A percentile compares a stretch with the other conserved stretches of the same genome.
Evolutionary conservation across 495 filamentous ascomycete genomes (phyloP).

Genomic region (Penicillium nucicola): DNA sequence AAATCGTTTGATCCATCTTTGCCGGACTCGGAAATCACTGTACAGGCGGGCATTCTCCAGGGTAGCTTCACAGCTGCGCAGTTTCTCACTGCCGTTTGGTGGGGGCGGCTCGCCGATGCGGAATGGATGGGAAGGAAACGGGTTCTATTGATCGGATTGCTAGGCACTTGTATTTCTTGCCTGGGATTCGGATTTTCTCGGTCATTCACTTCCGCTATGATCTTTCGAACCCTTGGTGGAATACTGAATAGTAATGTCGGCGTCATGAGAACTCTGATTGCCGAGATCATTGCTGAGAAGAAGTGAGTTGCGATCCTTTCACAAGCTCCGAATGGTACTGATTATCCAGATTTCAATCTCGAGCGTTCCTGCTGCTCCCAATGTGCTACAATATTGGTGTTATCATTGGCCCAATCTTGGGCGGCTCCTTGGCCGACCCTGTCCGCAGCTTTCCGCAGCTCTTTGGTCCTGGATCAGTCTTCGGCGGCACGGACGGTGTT

Average conservation of each 20-base stretch:
- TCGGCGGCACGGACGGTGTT: constrained; percentile 50
- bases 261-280: constrained; percentile 79
- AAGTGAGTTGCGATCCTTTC: constrained; percentile 29
- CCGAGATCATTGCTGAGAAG: constrained; percentile 71
- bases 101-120: constrained; percentile 73
- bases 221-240: constrained; percentile 73
- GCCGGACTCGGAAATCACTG: constrained; percentile 64
- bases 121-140: constrained; percentile 69
- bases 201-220: constrained; percentile 61
- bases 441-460: constrained; percentile 58
- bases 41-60: constrained; percentile 72
- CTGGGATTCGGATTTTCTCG: constrained; percentile 78
- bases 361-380: constrained; percentile 77
- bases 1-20: constrained; percentile 63
- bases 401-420: constrained; percentile 61
- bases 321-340: background rate
- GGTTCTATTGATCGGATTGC: constrained; percentile 70
- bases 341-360: constrained; percentile 56
- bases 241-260: constrained; percentile 78
- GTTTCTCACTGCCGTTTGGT: constrained; percentile 74
- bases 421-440: constrained; percentile 72
- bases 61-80: constrained; percentile 76
- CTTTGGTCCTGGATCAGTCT: constrained; percentile 58
- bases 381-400: constrained; percentile 77
- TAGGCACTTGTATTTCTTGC: constrained; percentile 68